Evolutionary conservation across 2,329 filamentous ascomycete genomes (phyloP).

Genomic region (Fusarium xyrophilum): DNA sequence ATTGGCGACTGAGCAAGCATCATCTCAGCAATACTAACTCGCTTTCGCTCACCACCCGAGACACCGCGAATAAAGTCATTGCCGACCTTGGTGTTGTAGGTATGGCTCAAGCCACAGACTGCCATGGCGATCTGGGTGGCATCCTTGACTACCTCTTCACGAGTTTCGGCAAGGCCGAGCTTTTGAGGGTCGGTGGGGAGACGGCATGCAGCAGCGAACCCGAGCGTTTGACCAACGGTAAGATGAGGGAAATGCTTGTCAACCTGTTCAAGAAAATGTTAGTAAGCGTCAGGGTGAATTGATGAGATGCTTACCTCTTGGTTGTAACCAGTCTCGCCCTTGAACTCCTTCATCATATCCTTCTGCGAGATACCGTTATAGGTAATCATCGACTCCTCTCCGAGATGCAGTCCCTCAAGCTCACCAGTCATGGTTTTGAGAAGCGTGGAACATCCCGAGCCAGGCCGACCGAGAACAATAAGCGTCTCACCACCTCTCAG

Average conservation of each 20-base stretch:
- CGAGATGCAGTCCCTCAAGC: slow-evolving; percentile 59
- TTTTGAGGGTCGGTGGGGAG: slow-evolving; percentile 66
- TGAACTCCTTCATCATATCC: slow-evolving; percentile 65
- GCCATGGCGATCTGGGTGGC: slow-evolving; percentile 73
- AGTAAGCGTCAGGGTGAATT: rapidly evolving
- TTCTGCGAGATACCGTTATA: slow-evolving; percentile 67
- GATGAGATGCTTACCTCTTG: slow-evolving; percentile 60
- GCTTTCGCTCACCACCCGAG: slow-evolving; percentile 75
- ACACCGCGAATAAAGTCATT: slow-evolving; percentile 77
- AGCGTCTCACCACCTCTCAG: slow-evolving; percentile 16
- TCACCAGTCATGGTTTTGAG: slow-evolving; percentile 25
- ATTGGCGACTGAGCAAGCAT: slow-evolving; percentile 67
- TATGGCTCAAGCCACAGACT: slow-evolving; percentile 75
- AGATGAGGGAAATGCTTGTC: slow-evolving; percentile 81
- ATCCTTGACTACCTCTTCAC: slow-evolving; percentile 65
- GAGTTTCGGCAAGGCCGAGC: slow-evolving; percentile 65
- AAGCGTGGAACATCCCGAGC: slow-evolving; percentile 44
- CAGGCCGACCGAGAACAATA: slow-evolving; percentile 45
- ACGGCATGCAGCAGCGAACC: slow-evolving; percentile 73
- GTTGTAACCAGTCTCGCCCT: slow-evolving; percentile 75
- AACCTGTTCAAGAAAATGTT: slow-evolving; percentile 47
- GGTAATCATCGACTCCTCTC: slow-evolving; percentile 59
- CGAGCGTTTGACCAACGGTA: slow-evolving; percentile 75
- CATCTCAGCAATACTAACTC: slow-evolving; percentile 83
- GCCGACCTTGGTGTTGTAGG: slow-evolving; percentile 75